These are phyloP conservation scores for Arthrinium puccinioides DNA, from an alignment of 2,329 filamentous ascomycete species.

Conservation along the genomic window DNA sequence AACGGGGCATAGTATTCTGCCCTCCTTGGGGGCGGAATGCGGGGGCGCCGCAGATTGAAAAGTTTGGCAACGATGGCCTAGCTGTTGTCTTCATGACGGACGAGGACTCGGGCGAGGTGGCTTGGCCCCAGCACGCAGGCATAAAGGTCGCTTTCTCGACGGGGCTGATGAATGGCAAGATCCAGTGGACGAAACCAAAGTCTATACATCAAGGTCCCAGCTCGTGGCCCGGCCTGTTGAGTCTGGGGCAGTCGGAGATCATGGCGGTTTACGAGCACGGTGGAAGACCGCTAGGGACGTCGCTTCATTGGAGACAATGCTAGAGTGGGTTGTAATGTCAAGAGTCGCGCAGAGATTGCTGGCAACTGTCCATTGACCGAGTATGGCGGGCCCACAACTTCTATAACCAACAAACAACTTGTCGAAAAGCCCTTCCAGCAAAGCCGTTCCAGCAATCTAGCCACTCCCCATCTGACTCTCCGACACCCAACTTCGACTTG, in stretches of 20 bases:
- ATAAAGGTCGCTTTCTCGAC: conserved; percentile 32
- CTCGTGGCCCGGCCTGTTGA: conserved; percentile 31
- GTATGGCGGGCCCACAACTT: not conserved
- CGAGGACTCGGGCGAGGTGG: conserved; percentile 26
- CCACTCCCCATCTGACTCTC: not conserved
- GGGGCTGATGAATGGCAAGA: conserved; percentile 22
- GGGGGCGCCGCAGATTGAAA: conserved; percentile 36
- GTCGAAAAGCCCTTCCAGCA: no score
- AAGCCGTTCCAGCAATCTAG: no score
- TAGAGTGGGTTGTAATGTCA: not conserved
- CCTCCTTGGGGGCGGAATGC: conserved; percentile 31
- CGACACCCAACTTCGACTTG: no score
- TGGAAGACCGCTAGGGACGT: conserved; percentile 19
- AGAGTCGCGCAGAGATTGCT: no score
- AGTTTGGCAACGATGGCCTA: conserved; percentile 29
- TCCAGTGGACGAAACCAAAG: conserved; percentile 24
- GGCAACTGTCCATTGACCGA: not conserved
- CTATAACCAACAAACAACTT: no score
- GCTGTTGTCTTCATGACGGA: conserved; percentile 40
- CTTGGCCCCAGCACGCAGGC: conserved; percentile 31
- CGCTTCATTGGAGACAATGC: conserved; percentile 8
- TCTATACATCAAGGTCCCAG: conserved; percentile 22
- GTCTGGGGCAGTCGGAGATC: conserved; percentile 17
- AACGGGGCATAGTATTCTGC: conserved; percentile 31
- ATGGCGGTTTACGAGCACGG: conserved; percentile 22